phyloP scores from a whole-genome alignment of 805 yeast genomes.

The Metschnikowia peoriensis region DNA sequence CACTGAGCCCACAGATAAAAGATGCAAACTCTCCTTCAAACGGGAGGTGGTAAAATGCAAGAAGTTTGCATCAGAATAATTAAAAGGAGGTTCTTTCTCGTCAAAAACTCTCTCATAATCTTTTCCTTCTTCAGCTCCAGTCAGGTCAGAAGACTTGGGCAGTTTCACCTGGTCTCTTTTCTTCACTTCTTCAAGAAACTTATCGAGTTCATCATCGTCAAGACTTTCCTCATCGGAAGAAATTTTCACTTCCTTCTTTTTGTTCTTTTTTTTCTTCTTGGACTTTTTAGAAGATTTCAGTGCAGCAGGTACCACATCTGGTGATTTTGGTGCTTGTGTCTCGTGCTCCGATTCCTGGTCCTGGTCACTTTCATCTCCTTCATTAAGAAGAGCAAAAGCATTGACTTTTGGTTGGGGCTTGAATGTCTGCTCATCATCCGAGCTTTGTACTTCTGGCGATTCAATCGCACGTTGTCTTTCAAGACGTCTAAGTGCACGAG shows the following conservation, averaged over 20 bases:
- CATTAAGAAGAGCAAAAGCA: constrained; percentile 44
- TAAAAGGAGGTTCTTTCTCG: constrained; percentile 29
- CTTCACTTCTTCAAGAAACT: constrained; percentile 45
- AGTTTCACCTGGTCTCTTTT: constrained; percentile 23
- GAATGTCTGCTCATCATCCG: constrained; percentile 14
- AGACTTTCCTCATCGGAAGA: constrained; percentile 16
- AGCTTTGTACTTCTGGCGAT: constrained; percentile 16
- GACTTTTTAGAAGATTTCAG: constrained; percentile 8
- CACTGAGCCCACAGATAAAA: constrained; percentile 44
- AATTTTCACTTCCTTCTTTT: constrained; percentile 18
- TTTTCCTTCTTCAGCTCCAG: constrained; percentile 11
- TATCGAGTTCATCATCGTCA: constrained; percentile 62
- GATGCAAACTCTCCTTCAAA: constrained; percentile 36
- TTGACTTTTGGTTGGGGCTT: constrained; percentile 25
- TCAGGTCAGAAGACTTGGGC: constrained; percentile 2
- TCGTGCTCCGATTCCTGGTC: constrained; percentile 3
- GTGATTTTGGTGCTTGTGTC: not conserved
- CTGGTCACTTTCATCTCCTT: constrained; percentile 18
- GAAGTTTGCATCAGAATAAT: constrained; percentile 44
- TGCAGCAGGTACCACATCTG: constrained; percentile 5
- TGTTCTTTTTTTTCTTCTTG: constrained; percentile 23
- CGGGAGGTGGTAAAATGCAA: constrained; percentile 46
- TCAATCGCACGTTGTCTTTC: constrained; percentile 22
- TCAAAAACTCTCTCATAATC: constrained; percentile 25
- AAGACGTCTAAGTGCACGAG: constrained; percentile 25